Evolutionary conservation across 1,284 basidiomycete genomes (phyloP).

Genomic region (Porodaedalea pini): DNA sequence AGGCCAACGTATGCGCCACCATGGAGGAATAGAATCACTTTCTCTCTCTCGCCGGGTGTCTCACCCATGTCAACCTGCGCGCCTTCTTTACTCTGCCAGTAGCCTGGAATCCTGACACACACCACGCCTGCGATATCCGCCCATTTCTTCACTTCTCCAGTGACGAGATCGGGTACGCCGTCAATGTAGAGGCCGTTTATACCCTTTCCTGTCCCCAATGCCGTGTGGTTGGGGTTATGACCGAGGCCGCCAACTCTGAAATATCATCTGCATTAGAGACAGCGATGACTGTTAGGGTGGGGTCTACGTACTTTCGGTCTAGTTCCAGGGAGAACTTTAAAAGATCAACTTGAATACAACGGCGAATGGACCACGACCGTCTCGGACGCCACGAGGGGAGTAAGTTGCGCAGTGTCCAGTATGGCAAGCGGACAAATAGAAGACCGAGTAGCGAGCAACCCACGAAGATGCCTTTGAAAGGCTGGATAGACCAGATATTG

Average conservation of each 20-base stretch:
- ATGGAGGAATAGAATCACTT: constrained; percentile 49
- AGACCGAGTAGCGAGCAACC: not conserved
- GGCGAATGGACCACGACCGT: constrained; percentile 8
- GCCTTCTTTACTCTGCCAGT: constrained; percentile 20
- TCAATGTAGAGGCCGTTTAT: constrained; percentile 37
- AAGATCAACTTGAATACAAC: constrained; percentile 7
- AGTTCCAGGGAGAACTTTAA: not conserved
- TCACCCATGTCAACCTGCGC: constrained; percentile 25
- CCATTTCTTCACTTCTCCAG: constrained; percentile 34
- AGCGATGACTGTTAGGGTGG: not conserved
- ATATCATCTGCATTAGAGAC: not conserved
- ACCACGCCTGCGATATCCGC: constrained; percentile 21
- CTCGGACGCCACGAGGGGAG: constrained; percentile 18
- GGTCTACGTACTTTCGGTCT: not conserved
- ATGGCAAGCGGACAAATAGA: constrained; percentile 2
- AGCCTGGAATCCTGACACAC: constrained; percentile 22
- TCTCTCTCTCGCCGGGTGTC: constrained; percentile 36
- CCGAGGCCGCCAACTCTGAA: constrained; percentile 2
- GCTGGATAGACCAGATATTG: not conserved
- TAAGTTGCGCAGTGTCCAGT: constrained; percentile 10
- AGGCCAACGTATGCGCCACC: constrained; percentile 45
- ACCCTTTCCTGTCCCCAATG: constrained; percentile 13
- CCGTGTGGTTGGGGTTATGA: constrained; percentile 9
- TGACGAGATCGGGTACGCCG: constrained; percentile 52
- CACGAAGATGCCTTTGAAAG: constrained; percentile 13